A percentile compares a stretch with the other conserved stretches of the same genome.
Evolutionary conservation across 352 stramenopile genomes (phyloP).

Genomic region (Phytophthora pistaciae): DNA sequence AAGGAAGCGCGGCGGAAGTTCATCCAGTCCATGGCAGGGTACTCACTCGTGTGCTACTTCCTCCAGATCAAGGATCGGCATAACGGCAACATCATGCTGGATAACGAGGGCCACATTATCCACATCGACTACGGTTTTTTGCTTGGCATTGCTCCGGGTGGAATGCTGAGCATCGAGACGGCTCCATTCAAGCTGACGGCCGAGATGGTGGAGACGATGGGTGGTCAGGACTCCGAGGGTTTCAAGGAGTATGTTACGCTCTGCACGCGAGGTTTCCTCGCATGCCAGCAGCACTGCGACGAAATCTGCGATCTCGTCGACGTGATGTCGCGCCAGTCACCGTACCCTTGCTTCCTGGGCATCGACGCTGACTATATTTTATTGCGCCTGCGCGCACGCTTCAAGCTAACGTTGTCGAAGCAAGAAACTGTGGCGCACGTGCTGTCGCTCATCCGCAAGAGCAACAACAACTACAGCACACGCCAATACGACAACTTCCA

Average conservation of each 20-base stretch:
- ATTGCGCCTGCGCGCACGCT: constrained; percentile 85
- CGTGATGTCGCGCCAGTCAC: constrained; percentile 96
- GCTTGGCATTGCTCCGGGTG: constrained; percentile 98
- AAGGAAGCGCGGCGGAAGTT: constrained; percentile 96
- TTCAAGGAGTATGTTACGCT: constrained; percentile 98
- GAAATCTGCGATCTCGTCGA: constrained; percentile 98
- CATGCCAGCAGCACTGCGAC: constrained; percentile 95
- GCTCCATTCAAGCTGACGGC: constrained; percentile 99
- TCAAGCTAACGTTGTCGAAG: constrained; percentile 90
- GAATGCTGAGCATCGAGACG: constrained; percentile 99
- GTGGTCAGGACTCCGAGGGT: constrained; percentile 87
- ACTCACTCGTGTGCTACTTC: constrained; percentile 98
- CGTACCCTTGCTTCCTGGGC: constrained; percentile 96
- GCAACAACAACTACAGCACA: constrained; percentile 94
- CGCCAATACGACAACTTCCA: constrained; percentile 96
- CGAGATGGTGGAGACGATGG: constrained; percentile 99
- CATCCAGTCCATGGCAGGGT: constrained; percentile 97
- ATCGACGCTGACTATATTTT: constrained; percentile 89
- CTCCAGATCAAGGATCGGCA: constrained; percentile 99
- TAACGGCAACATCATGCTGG: constrained; percentile 99
- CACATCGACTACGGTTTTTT: constrained; percentile 99
- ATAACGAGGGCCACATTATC: constrained; percentile 98
- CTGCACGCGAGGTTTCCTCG: constrained; percentile 97
- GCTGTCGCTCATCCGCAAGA: constrained; percentile 91
- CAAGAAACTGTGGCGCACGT: constrained; percentile 92